Base-by-base conservation (phyloP, 208 protist species). In the Lotmaria passim region DNA sequence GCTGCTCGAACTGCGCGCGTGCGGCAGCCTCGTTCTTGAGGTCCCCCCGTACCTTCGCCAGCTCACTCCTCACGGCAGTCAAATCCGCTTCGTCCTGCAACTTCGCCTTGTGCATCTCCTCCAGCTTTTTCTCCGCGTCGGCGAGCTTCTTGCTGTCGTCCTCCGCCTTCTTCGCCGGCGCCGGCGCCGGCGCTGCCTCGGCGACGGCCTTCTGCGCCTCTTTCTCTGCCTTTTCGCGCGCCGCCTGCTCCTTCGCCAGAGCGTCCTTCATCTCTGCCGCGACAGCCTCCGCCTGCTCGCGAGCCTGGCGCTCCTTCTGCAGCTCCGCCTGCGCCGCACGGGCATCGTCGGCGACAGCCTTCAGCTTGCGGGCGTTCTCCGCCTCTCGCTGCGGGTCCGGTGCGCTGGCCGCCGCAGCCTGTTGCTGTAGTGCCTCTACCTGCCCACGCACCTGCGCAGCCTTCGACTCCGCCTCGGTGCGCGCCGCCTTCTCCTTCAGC, bases 181-280 rank as follows among this genome's bases (percentile, higher is more conserved):
- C 33, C 24, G 51, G 33, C 6, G 66, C 24, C 10, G 24, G 34
- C 11, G 17, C 17, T 1, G 60, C n/a, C 21, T 36, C 65, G 7
- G 63, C 52, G 23, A 47, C 14, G 14, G 77, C 53, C 48, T n/a
- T 24, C 47, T 70, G 56, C 43, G 51, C 44, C 56, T 75, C 60
- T 47, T 73, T 52, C 53, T 83, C 76, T 15, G 64, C 75, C 69
- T 81, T 85, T 51, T 73, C 75, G 30, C 72, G 82, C 11, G 64
- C 64, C 12, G 73, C 53, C 60, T 80, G 71, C 65, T 79, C 77
- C 52, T 68, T 33, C 43, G 68, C 62, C 44, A 69, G 68, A 3
- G 68, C 57, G 6, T 30, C 60, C 39, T 57, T 73, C 12, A 28
- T 55, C 11, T 65, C 62, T 8, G 46, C 56, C 19, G 48, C 57